phyloP scores from a whole-genome alignment of 306 rosid genomes.

The Fragaria ananassa region DNA sequence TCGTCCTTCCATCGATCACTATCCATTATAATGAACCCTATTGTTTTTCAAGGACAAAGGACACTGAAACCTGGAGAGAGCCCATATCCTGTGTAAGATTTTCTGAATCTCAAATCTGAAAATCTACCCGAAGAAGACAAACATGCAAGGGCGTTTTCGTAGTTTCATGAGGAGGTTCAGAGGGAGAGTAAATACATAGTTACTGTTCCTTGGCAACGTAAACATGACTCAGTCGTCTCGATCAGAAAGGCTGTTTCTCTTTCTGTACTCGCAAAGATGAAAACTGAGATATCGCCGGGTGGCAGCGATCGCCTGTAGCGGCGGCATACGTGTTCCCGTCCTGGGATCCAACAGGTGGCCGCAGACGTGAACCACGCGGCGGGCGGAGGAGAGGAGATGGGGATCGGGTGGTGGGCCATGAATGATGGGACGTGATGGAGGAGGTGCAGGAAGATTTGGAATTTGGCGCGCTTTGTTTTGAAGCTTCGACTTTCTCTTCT shows the following conservation, averaged over 20 bases:
- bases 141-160: background rate
- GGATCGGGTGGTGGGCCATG: background rate
- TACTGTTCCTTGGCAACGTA: background rate
- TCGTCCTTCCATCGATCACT: background rate
- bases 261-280: slow-evolving; percentile 14
- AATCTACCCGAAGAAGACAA: background rate
- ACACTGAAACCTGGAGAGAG: background rate
- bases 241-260: slow-evolving; percentile 27
- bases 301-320: slow-evolving; percentile 12
- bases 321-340: background rate
- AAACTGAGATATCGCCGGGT: slow-evolving; percentile 6
- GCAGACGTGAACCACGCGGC: background rate
- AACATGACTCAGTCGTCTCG: background rate
- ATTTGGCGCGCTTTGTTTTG: background rate
- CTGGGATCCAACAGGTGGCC: background rate
- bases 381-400: background rate
- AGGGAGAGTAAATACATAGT: background rate
- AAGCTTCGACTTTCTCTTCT: slow-evolving; percentile 12
- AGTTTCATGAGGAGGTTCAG: background rate
- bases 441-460: background rate
- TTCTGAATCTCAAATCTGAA: background rate
- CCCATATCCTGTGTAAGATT: background rate
- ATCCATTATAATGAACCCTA: background rate
- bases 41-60: background rate
- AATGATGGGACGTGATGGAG: slow-evolving; percentile 12